Percentiles rank a stretch among this genome's conserved stretches.
Conservation (phyloP, 352 stramenopile genomes). For the Globisporangium takayamanum region DNA sequence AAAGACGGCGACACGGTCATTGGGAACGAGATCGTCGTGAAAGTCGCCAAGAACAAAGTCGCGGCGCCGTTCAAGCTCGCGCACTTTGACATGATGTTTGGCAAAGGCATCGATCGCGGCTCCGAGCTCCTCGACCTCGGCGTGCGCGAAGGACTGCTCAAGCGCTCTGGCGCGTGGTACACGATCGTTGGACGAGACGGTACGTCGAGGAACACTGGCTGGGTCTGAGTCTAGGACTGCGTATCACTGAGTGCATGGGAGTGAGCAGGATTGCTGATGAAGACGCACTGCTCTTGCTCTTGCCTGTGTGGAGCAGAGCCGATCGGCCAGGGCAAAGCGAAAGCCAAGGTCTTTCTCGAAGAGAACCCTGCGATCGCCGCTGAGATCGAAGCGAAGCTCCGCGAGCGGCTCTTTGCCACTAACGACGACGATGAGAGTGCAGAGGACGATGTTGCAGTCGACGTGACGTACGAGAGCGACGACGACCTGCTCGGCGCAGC, state of each 20-base stretch:
- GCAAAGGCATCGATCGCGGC: constrained; percentile 91
- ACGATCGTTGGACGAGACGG: constrained; percentile 51
- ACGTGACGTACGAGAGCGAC: constrained; percentile 1
- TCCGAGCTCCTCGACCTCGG: constrained; percentile 79
- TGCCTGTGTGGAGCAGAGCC: constrained; percentile 36
- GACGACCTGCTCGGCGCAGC: constrained; percentile 1
- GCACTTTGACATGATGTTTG: constrained; percentile 97
- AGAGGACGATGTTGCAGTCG: constrained; percentile 11
- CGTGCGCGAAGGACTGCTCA: constrained; percentile 64
- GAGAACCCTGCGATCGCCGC: constrained; percentile 64
- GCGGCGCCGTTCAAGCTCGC: constrained; percentile 94
- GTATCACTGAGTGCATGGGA: background rate
- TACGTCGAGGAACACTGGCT: constrained; percentile 14
- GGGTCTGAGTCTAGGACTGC: too few relatives aligned
- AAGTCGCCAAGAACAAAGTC: constrained; percentile 99
- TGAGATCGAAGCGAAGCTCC: constrained; percentile 68
- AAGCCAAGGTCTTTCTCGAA: constrained; percentile 77
- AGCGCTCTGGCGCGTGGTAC: constrained; percentile 81
- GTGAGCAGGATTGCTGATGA: background rate
- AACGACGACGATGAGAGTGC: constrained; percentile 1
- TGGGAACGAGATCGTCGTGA: constrained; percentile 96
- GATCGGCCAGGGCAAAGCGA: constrained; percentile 78
- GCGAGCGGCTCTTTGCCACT: constrained; percentile 49
- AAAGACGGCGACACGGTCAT: constrained; percentile 90
- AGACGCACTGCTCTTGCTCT: background rate